These are phyloP conservation scores for Endoconidiophora laricicola DNA, from an alignment of 2,329 filamentous ascomycete species.

Conservation along the genomic window DNA sequence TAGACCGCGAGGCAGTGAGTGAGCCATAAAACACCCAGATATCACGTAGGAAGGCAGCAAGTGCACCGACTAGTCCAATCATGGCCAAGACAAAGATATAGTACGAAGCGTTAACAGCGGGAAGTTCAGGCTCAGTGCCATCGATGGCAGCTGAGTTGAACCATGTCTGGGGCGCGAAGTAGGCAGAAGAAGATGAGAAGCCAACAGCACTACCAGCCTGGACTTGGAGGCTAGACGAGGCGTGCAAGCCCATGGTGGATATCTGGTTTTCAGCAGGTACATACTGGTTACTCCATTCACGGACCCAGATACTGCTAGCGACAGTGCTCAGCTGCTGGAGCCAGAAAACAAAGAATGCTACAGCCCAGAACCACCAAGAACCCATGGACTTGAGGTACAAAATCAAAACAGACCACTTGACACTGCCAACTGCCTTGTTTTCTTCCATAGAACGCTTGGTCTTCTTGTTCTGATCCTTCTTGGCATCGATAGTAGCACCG, in stretches of 20 bases:
- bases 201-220: constrained; percentile 3
- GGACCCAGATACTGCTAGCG: constrained; percentile 86
- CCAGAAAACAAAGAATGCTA: constrained; percentile 57
- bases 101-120: constrained; percentile 60
- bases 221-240: not conserved
- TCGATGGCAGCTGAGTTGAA: constrained; percentile 4
- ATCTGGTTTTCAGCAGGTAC: constrained; percentile 25
- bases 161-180: constrained; percentile 7
- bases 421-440: constrained; percentile 65
- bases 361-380: constrained; percentile 87
- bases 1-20: constrained; percentile 66
- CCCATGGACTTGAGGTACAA: constrained; percentile 87
- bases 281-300: constrained; percentile 89
- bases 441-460: constrained; percentile 42
- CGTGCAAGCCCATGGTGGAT: constrained; percentile 1
- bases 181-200: constrained; percentile 2
- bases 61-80: constrained; percentile 60
- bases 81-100: constrained; percentile 71
- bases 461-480: constrained; percentile 31
- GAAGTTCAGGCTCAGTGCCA: constrained; percentile 5
- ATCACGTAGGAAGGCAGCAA: constrained; percentile 70
- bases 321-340: constrained; percentile 74
- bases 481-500: constrained; percentile 29
- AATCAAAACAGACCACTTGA: constrained; percentile 72
- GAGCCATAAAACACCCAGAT: constrained; percentile 86